Evolutionary conservation across 352 stramenopile genomes (phyloP), one percentile per base, ranked within the genome.

Genomic region (Phytophthora palmivora): DNA sequence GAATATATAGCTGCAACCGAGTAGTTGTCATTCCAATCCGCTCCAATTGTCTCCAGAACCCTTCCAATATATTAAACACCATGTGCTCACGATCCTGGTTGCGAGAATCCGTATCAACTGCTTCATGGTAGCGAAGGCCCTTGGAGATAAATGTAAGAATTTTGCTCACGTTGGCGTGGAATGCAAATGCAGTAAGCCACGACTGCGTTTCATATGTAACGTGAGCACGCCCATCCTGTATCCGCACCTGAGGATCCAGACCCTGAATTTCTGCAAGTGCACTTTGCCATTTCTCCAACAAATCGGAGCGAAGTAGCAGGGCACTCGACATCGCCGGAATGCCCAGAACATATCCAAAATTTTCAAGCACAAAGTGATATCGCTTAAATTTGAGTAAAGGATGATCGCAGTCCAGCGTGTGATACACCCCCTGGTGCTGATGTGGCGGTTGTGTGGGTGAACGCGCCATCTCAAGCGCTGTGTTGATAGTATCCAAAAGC

Each of bases 281-380:
- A 39, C 78, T 59, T 39, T 96, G 75, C 83, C 83, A 96, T 51
- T 91, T 91, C 11, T 70, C 64, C 39, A 94, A 37, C n/a, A 89
- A 55, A 33, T 89, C 71, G 1, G 70, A 70, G 8, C 72, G 63
- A 10, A 91, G 50, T 30, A 91, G 69, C 4, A 92, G 50, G 6
- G 86, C 69, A 32, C 73, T 89, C 12, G 76, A 79, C 68, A 94
- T 88, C 0, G 75, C 67, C 22, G 92, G 86, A 38, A 97, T 98
- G 43, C 98, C 93, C 58, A 98, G 88, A n/a, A 98, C 92, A 67
- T 98, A 98, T 33, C 97, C 91, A 42, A 98, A 92, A 65, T 98
- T 91, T 50, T 97, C 84, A 24, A 98, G 74, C 36, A 98, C 72
- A 70, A 95, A 97, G 22, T 93, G 86, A 50, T 98, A 92, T 15